Conservation (phyloP, 148 eudicot genomes). For the Silene uniflora region DNA sequence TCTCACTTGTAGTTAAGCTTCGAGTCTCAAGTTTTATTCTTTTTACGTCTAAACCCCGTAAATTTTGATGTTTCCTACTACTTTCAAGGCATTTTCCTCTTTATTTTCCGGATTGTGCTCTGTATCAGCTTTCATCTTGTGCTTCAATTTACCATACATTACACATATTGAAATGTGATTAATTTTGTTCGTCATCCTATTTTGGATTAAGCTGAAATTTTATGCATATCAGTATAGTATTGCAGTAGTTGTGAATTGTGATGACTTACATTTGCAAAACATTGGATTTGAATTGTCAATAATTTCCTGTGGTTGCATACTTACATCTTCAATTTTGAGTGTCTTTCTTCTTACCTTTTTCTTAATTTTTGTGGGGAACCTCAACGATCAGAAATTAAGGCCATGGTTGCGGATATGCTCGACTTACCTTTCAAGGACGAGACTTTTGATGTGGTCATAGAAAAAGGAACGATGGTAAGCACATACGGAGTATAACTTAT, state of each 20-base stretch:
- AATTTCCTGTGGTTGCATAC: constrained; percentile 2
- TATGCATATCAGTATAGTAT: too few species aligned
- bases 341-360: not conserved
- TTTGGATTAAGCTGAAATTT: too few species aligned
- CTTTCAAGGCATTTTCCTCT: too few species aligned
- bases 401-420: constrained; percentile 89
- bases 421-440: constrained; percentile 75
- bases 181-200: too few species aligned
- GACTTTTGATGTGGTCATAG: constrained; percentile 83
- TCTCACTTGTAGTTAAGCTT: not conserved
- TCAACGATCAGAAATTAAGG: constrained; percentile 54
- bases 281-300: not conserved
- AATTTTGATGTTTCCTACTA: not conserved
- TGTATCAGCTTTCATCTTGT: too few species aligned
- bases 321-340: constrained; percentile 1
- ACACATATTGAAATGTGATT: too few species aligned
- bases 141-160: too few species aligned
- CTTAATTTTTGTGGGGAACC: not conserved
- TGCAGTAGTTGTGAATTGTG: not conserved
- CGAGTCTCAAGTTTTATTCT: not conserved
- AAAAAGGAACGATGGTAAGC: constrained; percentile 98
- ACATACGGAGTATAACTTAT: not conserved
- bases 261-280: not conserved
- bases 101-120: too few species aligned
- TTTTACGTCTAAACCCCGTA: not conserved